phyloP scores from a whole-genome alignment of 2,329 filamentous ascomycete species.

The Thermoascus crustaceus region DNA sequence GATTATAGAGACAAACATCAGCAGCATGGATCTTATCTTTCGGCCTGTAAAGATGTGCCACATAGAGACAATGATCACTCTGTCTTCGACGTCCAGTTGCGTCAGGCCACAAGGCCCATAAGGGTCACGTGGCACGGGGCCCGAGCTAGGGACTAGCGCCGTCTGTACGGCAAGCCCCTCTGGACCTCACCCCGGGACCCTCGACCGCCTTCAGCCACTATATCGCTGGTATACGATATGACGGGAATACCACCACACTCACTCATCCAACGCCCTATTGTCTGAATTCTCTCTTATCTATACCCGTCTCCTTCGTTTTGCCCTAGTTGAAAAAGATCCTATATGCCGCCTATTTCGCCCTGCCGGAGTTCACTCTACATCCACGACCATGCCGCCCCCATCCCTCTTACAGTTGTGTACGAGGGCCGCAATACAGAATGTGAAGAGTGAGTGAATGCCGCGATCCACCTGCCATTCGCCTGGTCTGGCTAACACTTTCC shows the following conservation, averaged over 20 bases:
- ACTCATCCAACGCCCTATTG: not conserved
- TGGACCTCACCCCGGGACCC: not conserved
- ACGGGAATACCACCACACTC: not conserved
- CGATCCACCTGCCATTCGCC: not conserved
- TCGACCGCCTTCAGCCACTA: constrained; percentile 2
- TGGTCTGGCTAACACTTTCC: constrained; percentile 4
- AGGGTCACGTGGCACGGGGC: no score
- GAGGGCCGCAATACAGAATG: constrained; percentile 28
- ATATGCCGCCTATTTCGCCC: constrained; percentile 13
- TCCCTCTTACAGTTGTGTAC: constrained; percentile 29
- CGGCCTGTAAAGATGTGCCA: no score
- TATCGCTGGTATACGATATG: not conserved
- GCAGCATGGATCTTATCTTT: no score
- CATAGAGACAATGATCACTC: no score
- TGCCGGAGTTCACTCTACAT: constrained; percentile 9
- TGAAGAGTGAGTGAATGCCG: constrained; percentile 23
- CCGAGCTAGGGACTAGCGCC: no score
- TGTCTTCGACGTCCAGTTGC: no score
- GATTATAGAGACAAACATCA: no score
- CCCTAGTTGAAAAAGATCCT: constrained; percentile 1
- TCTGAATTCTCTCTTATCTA: constrained; percentile 1
- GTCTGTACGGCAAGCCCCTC: no score
- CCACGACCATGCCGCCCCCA: constrained; percentile 24
- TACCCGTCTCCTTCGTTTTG: not conserved
- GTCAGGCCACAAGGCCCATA: no score